phyloP scores from a whole-genome alignment of 2,329 filamentous ascomycete species.

The Aspergillus calidoustus region DNA sequence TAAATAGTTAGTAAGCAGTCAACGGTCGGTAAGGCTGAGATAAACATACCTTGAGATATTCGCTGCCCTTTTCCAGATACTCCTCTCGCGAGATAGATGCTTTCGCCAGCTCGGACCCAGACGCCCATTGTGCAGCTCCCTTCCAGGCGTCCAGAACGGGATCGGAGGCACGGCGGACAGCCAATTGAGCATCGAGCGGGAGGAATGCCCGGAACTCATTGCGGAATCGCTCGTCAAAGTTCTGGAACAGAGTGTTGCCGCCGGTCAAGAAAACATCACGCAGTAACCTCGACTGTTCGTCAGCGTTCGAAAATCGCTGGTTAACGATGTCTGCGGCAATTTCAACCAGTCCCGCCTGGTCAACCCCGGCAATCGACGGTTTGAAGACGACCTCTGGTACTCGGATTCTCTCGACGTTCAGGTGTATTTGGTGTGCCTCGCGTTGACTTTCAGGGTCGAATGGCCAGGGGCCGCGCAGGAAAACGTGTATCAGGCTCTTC shows the following conservation, averaged over 20 bases:
- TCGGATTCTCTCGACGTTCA: conserved; percentile 95
- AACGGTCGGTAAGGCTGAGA: neutral
- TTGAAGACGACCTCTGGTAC: conserved; percentile 94
- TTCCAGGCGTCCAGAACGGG: conserved; percentile 88
- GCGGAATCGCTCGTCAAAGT: conserved; percentile 81
- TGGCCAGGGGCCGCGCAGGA: conserved; percentile 83
- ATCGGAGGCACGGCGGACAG: conserved; percentile 74
- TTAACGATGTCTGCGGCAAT: conserved; percentile 88
- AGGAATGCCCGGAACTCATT: conserved; percentile 74
- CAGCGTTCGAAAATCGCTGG: conserved; percentile 68
- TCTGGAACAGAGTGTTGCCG: conserved; percentile 84
- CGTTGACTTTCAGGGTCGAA: conserved; percentile 80
- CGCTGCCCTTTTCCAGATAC: conserved; percentile 87
- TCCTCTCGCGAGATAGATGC: conserved; percentile 78
- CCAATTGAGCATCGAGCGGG: conserved; percentile 69
- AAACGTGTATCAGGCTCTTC: conserved; percentile 87
- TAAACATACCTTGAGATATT: conserved; percentile 78
- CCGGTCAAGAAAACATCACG: conserved; percentile 92
- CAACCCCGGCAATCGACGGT: conserved; percentile 85
- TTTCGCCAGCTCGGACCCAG: conserved; percentile 59
- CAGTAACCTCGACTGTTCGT: conserved; percentile 70
- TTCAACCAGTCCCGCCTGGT: conserved; percentile 92
- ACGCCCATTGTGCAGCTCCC: conserved; percentile 85
- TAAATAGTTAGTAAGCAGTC: neutral
- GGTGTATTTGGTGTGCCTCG: conserved; percentile 84